Percentiles rank a stretch among this genome's conserved stretches.
Evolutionary conservation across 1,284 basidiomycete species (phyloP).

Genomic region (Fomitiporia mediterranea): DNA sequence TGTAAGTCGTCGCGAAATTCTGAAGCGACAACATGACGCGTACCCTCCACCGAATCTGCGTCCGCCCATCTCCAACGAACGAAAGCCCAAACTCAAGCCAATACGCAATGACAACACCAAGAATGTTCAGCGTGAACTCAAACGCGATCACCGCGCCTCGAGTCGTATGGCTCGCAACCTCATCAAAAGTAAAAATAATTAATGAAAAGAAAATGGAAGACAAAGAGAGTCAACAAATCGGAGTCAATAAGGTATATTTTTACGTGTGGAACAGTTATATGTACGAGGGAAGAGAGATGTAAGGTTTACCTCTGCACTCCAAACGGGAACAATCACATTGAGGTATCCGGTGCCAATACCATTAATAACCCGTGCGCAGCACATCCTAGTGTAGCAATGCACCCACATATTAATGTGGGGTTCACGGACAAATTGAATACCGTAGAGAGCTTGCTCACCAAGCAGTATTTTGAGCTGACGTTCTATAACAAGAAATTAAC

Average conservation of each 20-base stretch:
- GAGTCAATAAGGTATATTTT: no score
- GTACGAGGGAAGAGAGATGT: background rate
- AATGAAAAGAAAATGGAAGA: background rate
- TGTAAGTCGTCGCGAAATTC: background rate
- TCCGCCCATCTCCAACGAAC: slow-evolving; percentile 42
- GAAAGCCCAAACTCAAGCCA: slow-evolving; percentile 51
- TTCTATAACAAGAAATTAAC: background rate
- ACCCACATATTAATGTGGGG: background rate
- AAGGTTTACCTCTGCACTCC: slow-evolving; percentile 37
- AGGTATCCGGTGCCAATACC: slow-evolving; percentile 49
- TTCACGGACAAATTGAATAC: background rate
- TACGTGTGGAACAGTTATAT: no score
- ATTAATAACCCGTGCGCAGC: slow-evolving; percentile 47
- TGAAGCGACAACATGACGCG: no score
- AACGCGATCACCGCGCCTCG: slow-evolving; percentile 36
- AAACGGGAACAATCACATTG: slow-evolving; percentile 50
- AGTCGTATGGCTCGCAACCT: slow-evolving; percentile 41
- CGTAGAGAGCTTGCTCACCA: slow-evolving; percentile 34
- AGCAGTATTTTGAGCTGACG: slow-evolving; percentile 42
- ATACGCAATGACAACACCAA: slow-evolving; percentile 50
- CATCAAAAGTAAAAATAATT: background rate
- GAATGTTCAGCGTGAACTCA: slow-evolving; percentile 41
- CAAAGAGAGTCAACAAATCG: background rate
- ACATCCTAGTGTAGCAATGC: slow-evolving; percentile 34
- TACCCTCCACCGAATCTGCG: slow-evolving; percentile 41